Conservation (phyloP, 1,284 basidiomycete genomes). For the Sporisorium scitamineum region DNA sequence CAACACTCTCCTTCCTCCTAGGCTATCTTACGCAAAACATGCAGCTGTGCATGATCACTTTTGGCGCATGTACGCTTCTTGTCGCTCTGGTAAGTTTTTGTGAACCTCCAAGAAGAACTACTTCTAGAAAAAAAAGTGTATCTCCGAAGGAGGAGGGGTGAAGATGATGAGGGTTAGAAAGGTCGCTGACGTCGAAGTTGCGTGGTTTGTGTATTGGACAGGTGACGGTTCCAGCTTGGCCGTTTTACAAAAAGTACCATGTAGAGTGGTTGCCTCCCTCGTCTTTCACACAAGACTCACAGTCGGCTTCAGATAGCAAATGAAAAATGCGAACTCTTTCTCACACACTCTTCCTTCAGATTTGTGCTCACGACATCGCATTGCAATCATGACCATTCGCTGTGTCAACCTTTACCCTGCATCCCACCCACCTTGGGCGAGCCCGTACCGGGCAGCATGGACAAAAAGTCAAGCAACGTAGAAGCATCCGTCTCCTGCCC, state of each 20-base stretch:
- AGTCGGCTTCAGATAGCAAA: not conserved
- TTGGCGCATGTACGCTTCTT: conserved; percentile 9
- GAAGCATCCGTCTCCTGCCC: conserved; percentile 18
- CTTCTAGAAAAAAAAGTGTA: too few species aligned
- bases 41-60: conserved; percentile 40
- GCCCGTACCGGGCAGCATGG: conserved; percentile 26
- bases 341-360: too few species aligned
- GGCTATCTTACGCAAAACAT: conserved; percentile 42
- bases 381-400: not conserved
- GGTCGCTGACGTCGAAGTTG: too few species aligned
- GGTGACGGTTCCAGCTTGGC: conserved; percentile 45
- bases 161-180: too few species aligned
- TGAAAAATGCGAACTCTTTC: too few species aligned
- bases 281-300: not conserved
- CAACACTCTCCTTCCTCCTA: conserved; percentile 18
- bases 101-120: not conserved
- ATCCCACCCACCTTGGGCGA: conserved; percentile 6
- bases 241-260: conserved; percentile 41
- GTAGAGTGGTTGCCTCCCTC: conserved; percentile 41
- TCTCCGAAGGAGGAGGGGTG: too few species aligned
- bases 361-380: too few species aligned
- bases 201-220: too few species aligned
- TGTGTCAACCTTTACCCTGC: not conserved
- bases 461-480: conserved; percentile 29
- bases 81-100: conserved; percentile 32